phyloP scores from a whole-genome alignment of 495 filamentous ascomycete species.

The Aspergillus asperescens region DNA sequence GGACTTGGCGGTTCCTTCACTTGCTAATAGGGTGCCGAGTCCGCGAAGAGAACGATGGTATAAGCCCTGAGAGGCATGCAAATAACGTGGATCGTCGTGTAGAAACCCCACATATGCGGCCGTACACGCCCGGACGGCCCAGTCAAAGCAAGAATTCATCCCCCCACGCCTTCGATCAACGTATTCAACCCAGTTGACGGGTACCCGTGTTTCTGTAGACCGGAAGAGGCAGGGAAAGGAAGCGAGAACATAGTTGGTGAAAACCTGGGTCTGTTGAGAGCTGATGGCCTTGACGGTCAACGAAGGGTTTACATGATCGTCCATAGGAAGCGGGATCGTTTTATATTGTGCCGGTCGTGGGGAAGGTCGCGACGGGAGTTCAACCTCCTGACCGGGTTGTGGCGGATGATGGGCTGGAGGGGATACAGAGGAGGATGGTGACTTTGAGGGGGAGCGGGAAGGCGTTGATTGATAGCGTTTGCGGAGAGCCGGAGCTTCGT shows the following conservation, averaged over 20 bases:
- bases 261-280: slow-evolving; percentile 24
- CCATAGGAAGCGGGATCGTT: slow-evolving; percentile 11
- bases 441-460: slow-evolving; percentile 5
- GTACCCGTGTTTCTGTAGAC: slow-evolving; percentile 23
- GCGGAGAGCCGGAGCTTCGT: slow-evolving; percentile 23
- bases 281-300: slow-evolving; percentile 22
- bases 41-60: slow-evolving; percentile 24
- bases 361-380: slow-evolving; percentile 6
- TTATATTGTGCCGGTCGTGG: slow-evolving; percentile 6
- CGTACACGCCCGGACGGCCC: slow-evolving; percentile 27
- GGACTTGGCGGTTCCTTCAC: slow-evolving; percentile 22
- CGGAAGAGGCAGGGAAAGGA: slow-evolving; percentile 28
- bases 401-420: not conserved
- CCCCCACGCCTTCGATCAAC: slow-evolving; percentile 16
- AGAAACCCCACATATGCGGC: slow-evolving; percentile 24
- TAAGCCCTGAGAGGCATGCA: slow-evolving; percentile 17
- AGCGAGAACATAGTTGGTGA: slow-evolving; percentile 25
- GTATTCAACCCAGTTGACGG: slow-evolving; percentile 29
- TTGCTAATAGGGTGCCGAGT: slow-evolving; percentile 13
- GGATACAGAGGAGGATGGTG: slow-evolving; percentile 1
- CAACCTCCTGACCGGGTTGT: not conserved
- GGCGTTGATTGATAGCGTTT: slow-evolving; percentile 18
- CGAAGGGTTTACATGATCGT: slow-evolving; percentile 24
- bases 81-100: slow-evolving; percentile 18
- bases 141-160: slow-evolving; percentile 21